Conservation (phyloP, 2,329 filamentous ascomycete species). For the Pseudogymnoascus sp. region DNA sequence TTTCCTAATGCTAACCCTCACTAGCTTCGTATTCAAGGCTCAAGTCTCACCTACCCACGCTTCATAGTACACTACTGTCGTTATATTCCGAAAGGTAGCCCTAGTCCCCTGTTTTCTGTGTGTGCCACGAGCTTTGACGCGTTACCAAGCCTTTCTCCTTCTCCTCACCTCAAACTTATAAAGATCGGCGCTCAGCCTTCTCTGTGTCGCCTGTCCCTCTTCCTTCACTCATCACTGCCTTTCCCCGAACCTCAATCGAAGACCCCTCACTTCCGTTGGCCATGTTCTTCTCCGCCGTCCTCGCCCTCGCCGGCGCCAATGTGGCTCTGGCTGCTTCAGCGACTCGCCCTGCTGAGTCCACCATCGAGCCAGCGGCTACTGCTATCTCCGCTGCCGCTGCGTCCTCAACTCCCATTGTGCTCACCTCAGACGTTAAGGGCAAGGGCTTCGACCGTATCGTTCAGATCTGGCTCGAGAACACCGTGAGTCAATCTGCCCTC, state of each 20-base stretch:
- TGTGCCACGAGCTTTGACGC: neutral
- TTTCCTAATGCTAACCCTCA: neutral
- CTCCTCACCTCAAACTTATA: neutral
- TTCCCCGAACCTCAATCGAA: neutral
- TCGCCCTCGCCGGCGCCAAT: slow-evolving; percentile 8
- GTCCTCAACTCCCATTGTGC: slow-evolving; percentile 38
- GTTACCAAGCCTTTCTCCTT: neutral
- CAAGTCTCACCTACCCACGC: neutral
- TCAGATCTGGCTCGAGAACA: slow-evolving; percentile 59
- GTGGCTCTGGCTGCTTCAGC: slow-evolving; percentile 7
- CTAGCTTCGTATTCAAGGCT: neutral
- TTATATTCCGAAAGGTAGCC: neutral
- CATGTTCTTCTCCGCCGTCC: neutral
- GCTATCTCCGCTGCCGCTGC: slow-evolving; percentile 35
- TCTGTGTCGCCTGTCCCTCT: neutral
- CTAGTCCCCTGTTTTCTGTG: neutral
- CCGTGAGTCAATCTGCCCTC: slow-evolving; percentile 21
- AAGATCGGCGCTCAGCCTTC: neutral
- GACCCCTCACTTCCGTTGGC: neutral
- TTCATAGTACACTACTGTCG: neutral
- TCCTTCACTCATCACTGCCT: neutral
- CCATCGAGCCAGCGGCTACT: slow-evolving; percentile 20
- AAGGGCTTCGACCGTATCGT: slow-evolving; percentile 53
- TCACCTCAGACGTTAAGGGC: slow-evolving; percentile 44
- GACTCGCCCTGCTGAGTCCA: slow-evolving; percentile 13